Percentiles rank a stretch among this genome's conserved stretches.
These are phyloP conservation scores for Gamsiella multidivaricata DNA, from an alignment of 192 early-diverging fungal genomes.

Conservation along the genomic window DNA sequence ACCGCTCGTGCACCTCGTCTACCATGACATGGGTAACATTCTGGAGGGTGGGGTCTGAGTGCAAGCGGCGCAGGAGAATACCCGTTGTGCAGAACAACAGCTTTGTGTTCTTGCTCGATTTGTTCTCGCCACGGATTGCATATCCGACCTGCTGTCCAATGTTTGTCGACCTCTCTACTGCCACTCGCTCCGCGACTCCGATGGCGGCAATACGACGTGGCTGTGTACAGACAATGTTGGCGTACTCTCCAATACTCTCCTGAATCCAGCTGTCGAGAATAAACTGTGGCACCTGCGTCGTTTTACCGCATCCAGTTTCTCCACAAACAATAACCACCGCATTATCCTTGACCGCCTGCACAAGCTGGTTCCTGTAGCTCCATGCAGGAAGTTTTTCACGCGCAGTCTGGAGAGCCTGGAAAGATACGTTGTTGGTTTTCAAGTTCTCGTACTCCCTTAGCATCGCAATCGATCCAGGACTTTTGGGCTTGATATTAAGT, in stretches of 20 bases:
- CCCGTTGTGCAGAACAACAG: conserved; percentile 80
- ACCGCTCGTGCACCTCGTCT: conserved; percentile 91
- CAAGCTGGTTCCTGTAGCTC: conserved; percentile 67
- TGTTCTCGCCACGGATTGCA: conserved; percentile 76
- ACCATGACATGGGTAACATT: conserved; percentile 82
- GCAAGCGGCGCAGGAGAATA: conserved; percentile 77
- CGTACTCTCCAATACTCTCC: conserved; percentile 37
- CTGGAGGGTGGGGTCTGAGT: conserved; percentile 66
- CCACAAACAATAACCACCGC: conserved; percentile 76
- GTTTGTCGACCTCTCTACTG: conserved; percentile 70
- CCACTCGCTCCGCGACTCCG: conserved; percentile 65
- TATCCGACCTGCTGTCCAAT: conserved; percentile 60
- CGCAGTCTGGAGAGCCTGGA: conserved; percentile 54
- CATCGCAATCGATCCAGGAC: conserved; percentile 39
- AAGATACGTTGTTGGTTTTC: conserved; percentile 20
- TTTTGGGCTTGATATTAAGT: conserved; percentile 46
- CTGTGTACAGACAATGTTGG: conserved; percentile 88
- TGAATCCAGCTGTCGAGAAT: conserved; percentile 78
- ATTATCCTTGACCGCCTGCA: conserved; percentile 66
- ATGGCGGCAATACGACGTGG: conserved; percentile 85
- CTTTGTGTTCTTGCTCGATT: conserved; percentile 66
- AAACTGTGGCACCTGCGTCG: conserved; percentile 88
- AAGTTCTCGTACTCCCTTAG: conserved; percentile 40
- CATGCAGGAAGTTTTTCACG: conserved; percentile 71
- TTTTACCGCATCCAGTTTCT: conserved; percentile 79